phyloP scores from a whole-genome alignment of 306 rosid species.

The Begonia loranthoides region DNA sequence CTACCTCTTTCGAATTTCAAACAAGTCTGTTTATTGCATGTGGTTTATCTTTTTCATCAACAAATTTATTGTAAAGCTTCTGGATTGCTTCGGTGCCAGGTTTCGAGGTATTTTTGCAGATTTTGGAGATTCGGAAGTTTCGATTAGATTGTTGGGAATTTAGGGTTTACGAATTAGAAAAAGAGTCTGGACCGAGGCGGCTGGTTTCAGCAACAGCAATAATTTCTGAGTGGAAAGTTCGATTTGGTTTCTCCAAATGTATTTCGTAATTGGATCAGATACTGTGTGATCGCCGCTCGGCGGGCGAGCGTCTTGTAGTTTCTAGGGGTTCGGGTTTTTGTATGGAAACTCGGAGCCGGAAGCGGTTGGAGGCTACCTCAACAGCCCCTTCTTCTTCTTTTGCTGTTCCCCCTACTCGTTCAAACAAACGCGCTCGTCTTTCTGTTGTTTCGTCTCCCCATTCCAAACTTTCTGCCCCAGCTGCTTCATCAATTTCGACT shows the following conservation, averaged over 20 bases:
- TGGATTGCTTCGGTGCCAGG: neutral
- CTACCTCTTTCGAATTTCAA: neutral
- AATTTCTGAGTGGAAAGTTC: neutral
- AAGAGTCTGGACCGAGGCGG: neutral
- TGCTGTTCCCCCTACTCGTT: slow-evolving; percentile 69
- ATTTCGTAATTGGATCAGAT: slow-evolving; percentile 20
- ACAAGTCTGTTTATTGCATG: neutral
- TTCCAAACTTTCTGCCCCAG: slow-evolving; percentile 7
- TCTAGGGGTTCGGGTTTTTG: slow-evolving; percentile 90
- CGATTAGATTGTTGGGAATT: neutral
- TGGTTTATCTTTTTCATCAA: neutral
- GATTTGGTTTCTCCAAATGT: slow-evolving; percentile 16
- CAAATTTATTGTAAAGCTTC: no score
- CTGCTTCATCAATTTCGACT: slow-evolving; percentile 32
- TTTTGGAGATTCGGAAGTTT: neutral
- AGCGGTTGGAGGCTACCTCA: slow-evolving; percentile 99
- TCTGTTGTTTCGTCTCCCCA: slow-evolving; percentile 25
- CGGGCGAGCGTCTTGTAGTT: slow-evolving; percentile 56
- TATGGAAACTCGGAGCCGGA: slow-evolving; percentile 99
- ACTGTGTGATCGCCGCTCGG: slow-evolving; percentile 58
- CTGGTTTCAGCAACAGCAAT: neutral
- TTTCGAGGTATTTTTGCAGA: neutral
- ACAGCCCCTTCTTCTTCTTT: slow-evolving; percentile 97
- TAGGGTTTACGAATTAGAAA: neutral
- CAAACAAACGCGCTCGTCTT: slow-evolving; percentile 65